Base-by-base conservation (phyloP, 1,284 basidiomycete genomes). In the Puccinia coronata region DNA sequence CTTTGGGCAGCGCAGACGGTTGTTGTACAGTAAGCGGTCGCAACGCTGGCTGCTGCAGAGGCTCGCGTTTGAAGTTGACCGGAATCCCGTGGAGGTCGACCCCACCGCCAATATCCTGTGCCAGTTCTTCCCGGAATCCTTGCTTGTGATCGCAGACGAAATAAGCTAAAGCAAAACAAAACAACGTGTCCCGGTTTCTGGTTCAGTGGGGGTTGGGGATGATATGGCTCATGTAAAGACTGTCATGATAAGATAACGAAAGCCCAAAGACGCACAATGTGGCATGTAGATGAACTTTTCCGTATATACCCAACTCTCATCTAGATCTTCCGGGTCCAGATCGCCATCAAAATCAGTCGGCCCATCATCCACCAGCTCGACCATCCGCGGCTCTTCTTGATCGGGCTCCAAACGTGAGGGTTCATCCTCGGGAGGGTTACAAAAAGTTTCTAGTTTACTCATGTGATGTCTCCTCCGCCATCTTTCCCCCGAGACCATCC, bases 131-230 rank as follows among this genome's bases (percentile, higher is more conserved):
- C 69, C 83, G 80, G 83, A 89, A 89, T 41, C 88, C 88, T 77
- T 91, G 90, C 82, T 88, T 89, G 83, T 91, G 90, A 82, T 91
- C 90, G 31, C 90, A 90, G 53, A 89, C 90, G 84, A 91, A 90
- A 84, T 90, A 91, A 89, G 88, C 87, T 69, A 76, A n/a, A n/a
- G n/a, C n/a, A n/a, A n/a, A n/a, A n/a, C 43, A 14, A 20, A 57
- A 74, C 41, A 51, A 69, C 16, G 18, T 14, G n/a, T 8, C 51
- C 51, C 39, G 82, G 25, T 78, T 61, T 47, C 49, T 61, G 43
- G 41, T 65, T 41, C 55, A 70, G 47, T 49, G 23, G 18, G 47
- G 39, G 47, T 28, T 8, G 47, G 47, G n/a, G n/a, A n/a, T n/a
- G n/a, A n/a, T n/a, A 16, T 53, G 47, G 72, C 71, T 83, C 88